A percentile compares a stretch with the other conserved stretches of the same genome.
Conservation (phyloP, 2,329 filamentous ascomycete species). For the Raffaelea ambrosiae region DNA sequence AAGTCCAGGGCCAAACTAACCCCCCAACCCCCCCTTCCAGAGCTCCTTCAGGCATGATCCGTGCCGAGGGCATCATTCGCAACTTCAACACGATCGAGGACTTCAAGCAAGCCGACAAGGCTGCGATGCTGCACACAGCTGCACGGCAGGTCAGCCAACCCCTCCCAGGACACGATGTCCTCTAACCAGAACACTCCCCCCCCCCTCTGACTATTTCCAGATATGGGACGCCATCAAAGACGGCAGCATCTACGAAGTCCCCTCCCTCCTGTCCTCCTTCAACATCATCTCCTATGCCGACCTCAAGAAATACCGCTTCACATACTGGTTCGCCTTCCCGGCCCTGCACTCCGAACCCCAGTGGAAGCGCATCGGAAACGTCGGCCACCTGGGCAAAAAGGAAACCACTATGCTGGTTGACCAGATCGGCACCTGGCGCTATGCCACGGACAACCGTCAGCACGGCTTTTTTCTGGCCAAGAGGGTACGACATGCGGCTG, state of each 20-base stretch:
- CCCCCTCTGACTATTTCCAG: slow-evolving; percentile 31
- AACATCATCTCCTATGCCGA: slow-evolving; percentile 87
- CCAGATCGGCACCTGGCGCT: slow-evolving; percentile 78
- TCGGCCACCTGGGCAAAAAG: slow-evolving; percentile 47
- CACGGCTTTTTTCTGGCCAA: slow-evolving; percentile 96
- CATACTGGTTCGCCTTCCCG: slow-evolving; percentile 97
- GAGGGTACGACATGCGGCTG: slow-evolving; percentile 39
- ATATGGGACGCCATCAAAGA: slow-evolving; percentile 98
- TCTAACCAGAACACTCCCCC: background rate
- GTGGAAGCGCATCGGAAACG: slow-evolving; percentile 59
- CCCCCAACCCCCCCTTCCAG: too few relatives aligned
- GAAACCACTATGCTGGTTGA: slow-evolving; percentile 79
- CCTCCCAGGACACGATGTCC: background rate
- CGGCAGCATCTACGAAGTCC: slow-evolving; percentile 90
- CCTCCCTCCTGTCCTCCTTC: slow-evolving; percentile 84
- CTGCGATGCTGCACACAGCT: slow-evolving; percentile 66
- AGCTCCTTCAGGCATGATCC: slow-evolving; percentile 58
- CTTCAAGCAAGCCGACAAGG: slow-evolving; percentile 77
- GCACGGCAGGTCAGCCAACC: slow-evolving; percentile 60
- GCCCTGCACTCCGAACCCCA: slow-evolving; percentile 80
- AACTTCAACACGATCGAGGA: slow-evolving; percentile 96
- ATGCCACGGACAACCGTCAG: slow-evolving; percentile 71
- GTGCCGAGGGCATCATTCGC: slow-evolving; percentile 87
- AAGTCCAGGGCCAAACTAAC: background rate
- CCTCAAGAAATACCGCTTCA: slow-evolving; percentile 94